Base-by-base conservation (phyloP, 2,329 filamentous ascomycete genomes). In the Pseudogymnoascus sp. region DNA sequence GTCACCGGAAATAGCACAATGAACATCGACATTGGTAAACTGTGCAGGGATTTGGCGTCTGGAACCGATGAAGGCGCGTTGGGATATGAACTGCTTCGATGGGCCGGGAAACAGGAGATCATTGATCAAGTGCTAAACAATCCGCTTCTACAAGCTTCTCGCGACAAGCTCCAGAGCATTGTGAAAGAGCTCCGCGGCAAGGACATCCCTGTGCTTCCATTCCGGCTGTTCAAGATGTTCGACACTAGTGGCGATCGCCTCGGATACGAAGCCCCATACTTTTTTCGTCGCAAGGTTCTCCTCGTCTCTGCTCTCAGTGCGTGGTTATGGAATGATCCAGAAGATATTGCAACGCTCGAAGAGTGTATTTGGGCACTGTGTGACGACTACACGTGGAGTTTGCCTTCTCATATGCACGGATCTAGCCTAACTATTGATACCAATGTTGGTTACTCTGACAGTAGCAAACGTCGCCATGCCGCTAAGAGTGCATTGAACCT, bases 331-430 rank as follows among this genome's bases (percentile, higher is more conserved):
- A 55, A 55, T 19, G 25, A 55, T 5, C 45, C 45, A 2, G 45
- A 33, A 30, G 45, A 55, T 30, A 55, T 55, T 12, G 25, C 8
- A 30, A 55, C 45, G 25, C 45, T 55, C n/a, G 45, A 55, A 25
- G 45, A 55, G 45, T 55, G 45, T 30, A 55, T 55, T 6, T 55
- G 45, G 45, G 25, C 45, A 9, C 25, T 55, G 9, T 55, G 45
- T 33, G 45, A 55, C 45, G 45, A 55, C 45, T 55, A 55, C n/a
- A 55, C 45, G n/a, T 55, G 45, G 45, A 55, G 45, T 55, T 16
- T 55, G 25, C 45, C 45, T 12, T 55, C 45, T 11, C 45, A 55
- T 19, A 55, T 55, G 45, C 45, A 55, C 9, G 45, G 45, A 16
- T 55, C 45, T n/a, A 55, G 45, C n/a, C 4, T 55, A 12, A 30